These are phyloP conservation scores for Candida dubliniensis DNA, from an alignment of 1,139 yeast genomes.

Conservation along the genomic window DNA sequence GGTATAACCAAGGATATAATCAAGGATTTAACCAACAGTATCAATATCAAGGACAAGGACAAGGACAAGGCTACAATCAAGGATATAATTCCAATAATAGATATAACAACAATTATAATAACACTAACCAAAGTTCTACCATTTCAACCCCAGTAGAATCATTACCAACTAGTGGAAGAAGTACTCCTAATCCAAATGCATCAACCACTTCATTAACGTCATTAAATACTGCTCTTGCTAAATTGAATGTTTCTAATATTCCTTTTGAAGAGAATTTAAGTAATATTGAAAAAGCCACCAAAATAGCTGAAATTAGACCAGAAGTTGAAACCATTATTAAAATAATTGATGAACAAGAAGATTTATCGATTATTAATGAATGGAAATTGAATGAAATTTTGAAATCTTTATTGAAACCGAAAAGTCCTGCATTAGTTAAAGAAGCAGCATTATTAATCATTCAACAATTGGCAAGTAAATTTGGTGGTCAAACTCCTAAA, in stretches of 20 bases:
- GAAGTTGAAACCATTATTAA: slow-evolving; percentile 60
- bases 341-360: slow-evolving; percentile 42
- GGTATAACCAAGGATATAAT: slow-evolving; percentile 4
- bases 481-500: slow-evolving; percentile 67
- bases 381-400: slow-evolving; percentile 69
- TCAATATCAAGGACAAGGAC: slow-evolving; percentile 10
- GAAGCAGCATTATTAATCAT: slow-evolving; percentile 72
- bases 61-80: slow-evolving; percentile 10
- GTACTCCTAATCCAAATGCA: slow-evolving; percentile 39
- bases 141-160: slow-evolving; percentile 34
- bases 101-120: slow-evolving; percentile 9
- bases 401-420: slow-evolving; percentile 67
- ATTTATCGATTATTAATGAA: slow-evolving; percentile 52
- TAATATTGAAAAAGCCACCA: slow-evolving; percentile 55
- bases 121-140: slow-evolving; percentile 12
- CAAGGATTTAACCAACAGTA: slow-evolving; percentile 3
- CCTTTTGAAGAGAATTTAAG: slow-evolving; percentile 66
- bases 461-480: slow-evolving; percentile 64
- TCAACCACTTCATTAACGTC: slow-evolving; percentile 74
- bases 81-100: slow-evolving; percentile 13
- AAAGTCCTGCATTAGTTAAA: slow-evolving; percentile 69
- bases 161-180: slow-evolving; percentile 41
- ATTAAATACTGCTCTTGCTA: slow-evolving; percentile 66
- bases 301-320: slow-evolving; percentile 64
- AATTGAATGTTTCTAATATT: slow-evolving; percentile 54